Base-by-base conservation (phyloP, 2,329 filamentous ascomycete genomes). In the Aureobasidium melanogenum region DNA sequence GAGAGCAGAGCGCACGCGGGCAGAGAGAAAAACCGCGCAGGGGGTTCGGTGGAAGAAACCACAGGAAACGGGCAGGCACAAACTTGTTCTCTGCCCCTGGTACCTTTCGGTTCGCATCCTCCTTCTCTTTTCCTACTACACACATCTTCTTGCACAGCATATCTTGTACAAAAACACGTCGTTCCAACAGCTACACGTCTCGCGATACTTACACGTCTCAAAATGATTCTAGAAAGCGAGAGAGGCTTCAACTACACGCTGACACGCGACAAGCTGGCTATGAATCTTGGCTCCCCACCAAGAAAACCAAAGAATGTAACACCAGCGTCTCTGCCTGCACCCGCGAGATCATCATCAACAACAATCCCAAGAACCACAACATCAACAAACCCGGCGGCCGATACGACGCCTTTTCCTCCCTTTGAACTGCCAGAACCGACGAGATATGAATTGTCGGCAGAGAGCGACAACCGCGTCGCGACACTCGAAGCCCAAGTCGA, bases 221-320 rank as follows among this genome's bases (percentile, higher is more conserved):
- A 55, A 14, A 56, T 56, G 52, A 56, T 56, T 44, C n/a, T 22
- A 56, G 52, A 56, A 56, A 17, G 14, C 22, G 52, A 56, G 34
- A 17, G 52, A 32, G 52, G 52, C 17, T 56, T 56, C 52, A 56
- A 56, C 52, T 56, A 44, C n/a, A 56, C 52, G 15, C 26, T 56
- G 38, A 56, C 52, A 22, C 52, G 52, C 17, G 52, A 56, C 52
- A 56, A 56, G 28, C 19, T 56, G 52, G 52, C 52, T 10, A 56
- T 56, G 52, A 56, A 56, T 44, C 39, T 56, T 43, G 52, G 52
- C 38, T 56, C 52, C 52, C 52, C 52, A 22, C 52, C 52, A 32
- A 56, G 38, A 38, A 56, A 56, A 24, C 12, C 12, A 17, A 56
- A 56, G 52, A 43, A 56, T 54, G 50, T 54, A 24, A 44, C 52